Percentiles rank a stretch among this genome's conserved stretches.
Conservation (phyloP, 148 eudicot genomes). For the Beta vulgaris region DNA sequence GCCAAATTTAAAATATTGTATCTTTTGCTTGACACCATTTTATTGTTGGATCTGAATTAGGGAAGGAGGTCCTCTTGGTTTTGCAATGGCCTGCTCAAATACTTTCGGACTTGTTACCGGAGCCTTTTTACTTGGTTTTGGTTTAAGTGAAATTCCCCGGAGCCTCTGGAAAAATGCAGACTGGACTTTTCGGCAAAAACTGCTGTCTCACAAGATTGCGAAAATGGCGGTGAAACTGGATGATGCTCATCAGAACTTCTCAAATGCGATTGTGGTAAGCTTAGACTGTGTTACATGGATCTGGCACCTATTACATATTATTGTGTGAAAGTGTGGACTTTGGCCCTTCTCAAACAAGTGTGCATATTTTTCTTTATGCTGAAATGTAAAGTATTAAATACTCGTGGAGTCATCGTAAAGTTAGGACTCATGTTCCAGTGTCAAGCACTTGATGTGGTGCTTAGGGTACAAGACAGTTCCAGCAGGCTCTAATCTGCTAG, state of each 20-base stretch:
- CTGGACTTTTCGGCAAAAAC: constrained; percentile 83
- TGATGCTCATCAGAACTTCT: constrained; percentile 86
- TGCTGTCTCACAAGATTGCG: constrained; percentile 83
- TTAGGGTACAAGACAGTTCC: background rate
- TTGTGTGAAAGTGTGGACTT: background rate
- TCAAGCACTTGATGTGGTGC: background rate
- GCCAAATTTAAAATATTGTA: background rate
- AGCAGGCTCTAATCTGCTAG: background rate
- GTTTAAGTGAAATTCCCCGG: constrained; percentile 91
- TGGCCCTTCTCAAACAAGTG: background rate
- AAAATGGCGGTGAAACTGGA: constrained; percentile 91
- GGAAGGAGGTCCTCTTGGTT: constrained; percentile 63
- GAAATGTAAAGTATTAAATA: background rate
- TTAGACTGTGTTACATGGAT: background rate
- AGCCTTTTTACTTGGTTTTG: constrained; percentile 97
- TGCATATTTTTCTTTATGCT: background rate
- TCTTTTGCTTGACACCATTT: constrained; percentile 9
- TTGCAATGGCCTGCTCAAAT: constrained; percentile 97
- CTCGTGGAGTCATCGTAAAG: background rate
- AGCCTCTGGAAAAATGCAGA: constrained; percentile 91
- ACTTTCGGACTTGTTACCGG: constrained; percentile 99
- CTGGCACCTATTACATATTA: background rate
- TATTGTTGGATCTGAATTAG: constrained; percentile 36
- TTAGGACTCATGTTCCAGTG: background rate
- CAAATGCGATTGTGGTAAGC: constrained; percentile 93